Evolutionary conservation across 345 rosid species (phyloP).

Genomic region (Clausena lansium): DNA sequence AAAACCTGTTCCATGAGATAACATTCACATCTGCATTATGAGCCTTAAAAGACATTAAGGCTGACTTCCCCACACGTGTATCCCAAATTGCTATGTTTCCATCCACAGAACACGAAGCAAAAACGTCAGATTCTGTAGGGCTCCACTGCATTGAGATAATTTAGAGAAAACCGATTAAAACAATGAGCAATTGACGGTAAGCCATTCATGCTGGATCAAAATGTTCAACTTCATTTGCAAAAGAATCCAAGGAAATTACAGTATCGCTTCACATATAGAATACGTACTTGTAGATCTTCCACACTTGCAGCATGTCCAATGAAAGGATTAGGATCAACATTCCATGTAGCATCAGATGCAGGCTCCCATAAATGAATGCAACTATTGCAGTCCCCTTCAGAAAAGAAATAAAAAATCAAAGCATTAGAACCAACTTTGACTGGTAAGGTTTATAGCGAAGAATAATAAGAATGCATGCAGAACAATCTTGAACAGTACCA

Average conservation of each 20-base stretch:
- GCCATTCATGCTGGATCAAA: background rate
- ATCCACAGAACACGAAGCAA: slow-evolving; percentile 90
- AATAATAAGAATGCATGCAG: background rate
- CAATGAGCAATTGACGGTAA: slow-evolving; percentile 3
- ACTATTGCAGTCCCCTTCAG: slow-evolving; percentile 82
- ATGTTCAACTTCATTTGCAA: background rate
- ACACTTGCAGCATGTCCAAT: slow-evolving; percentile 83
- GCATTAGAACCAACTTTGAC: background rate
- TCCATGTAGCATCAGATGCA: slow-evolving; percentile 70
- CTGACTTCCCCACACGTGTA: slow-evolving; percentile 61
- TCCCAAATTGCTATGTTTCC: slow-evolving; percentile 88
- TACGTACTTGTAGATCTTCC: slow-evolving; percentile 81
- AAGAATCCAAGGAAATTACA: background rate
- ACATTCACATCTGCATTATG: slow-evolving; percentile 94
- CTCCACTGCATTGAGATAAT: slow-evolving; percentile 75
- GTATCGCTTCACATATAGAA: background rate
- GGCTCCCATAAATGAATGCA: slow-evolving; percentile 93
- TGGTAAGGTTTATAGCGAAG: background rate
- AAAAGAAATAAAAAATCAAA: slow-evolving; percentile 5
- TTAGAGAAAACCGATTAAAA: slow-evolving; percentile 6
- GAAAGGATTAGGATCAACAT: slow-evolving; percentile 67
- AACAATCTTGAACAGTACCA: slow-evolving; percentile 41
- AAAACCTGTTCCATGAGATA: slow-evolving; percentile 93
- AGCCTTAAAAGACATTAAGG: slow-evolving; percentile 73
- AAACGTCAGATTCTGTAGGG: slow-evolving; percentile 73